Evolutionary conservation across 106 monocot genomes (phyloP).

Genomic region (Cymbidium sinense): DNA sequence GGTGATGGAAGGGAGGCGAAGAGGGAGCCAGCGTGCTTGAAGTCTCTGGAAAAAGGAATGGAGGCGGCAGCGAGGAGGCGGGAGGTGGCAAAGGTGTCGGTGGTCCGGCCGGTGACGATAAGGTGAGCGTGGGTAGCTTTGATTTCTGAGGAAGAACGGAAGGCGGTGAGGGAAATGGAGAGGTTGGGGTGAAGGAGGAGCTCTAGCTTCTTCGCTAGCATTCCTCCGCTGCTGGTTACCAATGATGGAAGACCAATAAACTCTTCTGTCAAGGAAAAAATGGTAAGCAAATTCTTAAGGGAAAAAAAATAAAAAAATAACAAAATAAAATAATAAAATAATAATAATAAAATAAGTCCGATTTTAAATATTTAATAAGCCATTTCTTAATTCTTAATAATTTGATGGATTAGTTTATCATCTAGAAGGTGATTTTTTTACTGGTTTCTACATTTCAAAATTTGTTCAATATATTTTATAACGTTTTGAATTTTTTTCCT

Average conservation of each 20-base stretch:
- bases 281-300: no score
- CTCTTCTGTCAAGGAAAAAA: no score
- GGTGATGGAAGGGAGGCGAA: slow-evolving; percentile 26
- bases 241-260: not conserved
- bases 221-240: not conserved
- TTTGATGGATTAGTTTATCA: no score
- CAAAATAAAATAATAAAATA: no score
- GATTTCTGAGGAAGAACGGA: slow-evolving; percentile 31
- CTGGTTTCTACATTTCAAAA: no score
- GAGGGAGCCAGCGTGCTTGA: slow-evolving; percentile 28
- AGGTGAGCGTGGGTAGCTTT: slow-evolving; percentile 35
- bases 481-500: no score
- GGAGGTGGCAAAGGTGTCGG: slow-evolving; percentile 37
- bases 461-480: no score
- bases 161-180: slow-evolving; percentile 32
- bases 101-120: slow-evolving; percentile 29
- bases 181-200: slow-evolving; percentile 46
- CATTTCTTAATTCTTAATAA: no score
- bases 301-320: no score
- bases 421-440: no score
- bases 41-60: slow-evolving; percentile 11
- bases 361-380: no score
- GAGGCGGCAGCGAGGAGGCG: slow-evolving; percentile 48
- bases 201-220: slow-evolving; percentile 18
- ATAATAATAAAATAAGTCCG: no score